Evolutionary conservation across 768 basidiomycete species (phyloP).

Genomic region (Phylloporus sp.): DNA sequence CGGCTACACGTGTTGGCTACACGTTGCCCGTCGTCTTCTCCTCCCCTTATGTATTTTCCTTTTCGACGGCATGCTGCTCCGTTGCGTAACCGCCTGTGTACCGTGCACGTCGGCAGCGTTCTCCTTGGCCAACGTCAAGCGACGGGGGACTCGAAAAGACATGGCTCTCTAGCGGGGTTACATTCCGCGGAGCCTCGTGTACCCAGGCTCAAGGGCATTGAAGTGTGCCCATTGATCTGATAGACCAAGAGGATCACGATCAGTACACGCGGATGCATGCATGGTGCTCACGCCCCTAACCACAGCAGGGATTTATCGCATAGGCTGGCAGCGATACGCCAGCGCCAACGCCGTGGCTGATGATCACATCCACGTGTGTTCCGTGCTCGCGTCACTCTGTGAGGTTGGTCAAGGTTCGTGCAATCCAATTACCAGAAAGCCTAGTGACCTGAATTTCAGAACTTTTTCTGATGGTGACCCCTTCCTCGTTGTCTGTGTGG

Average conservation of each 20-base stretch:
- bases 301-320: not conserved
- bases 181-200: constrained; percentile 6
- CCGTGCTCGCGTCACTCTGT: not conserved
- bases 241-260: constrained; percentile 8
- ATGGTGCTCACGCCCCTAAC: constrained; percentile 15
- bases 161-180: not conserved
- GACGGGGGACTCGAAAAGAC: not conserved
- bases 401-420: not conserved
- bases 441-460: not conserved
- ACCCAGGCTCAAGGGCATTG: constrained; percentile 21
- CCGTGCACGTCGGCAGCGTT: not conserved
- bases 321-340: constrained; percentile 7
- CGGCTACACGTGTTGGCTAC: constrained; percentile 35
- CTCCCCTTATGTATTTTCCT: constrained; percentile 18
- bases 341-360: constrained; percentile 3
- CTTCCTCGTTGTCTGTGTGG: not conserved
- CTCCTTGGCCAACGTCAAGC: constrained; percentile 5
- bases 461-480: not conserved
- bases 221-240: constrained; percentile 5
- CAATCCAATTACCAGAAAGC: constrained; percentile 4
- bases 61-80: constrained; percentile 12
- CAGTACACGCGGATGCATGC: constrained; percentile 22
- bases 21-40: constrained; percentile 23
- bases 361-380: constrained; percentile 11
- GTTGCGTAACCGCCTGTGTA: constrained; percentile 26